Evolutionary conservation across 495 filamentous ascomycete species (phyloP).

Genomic region (Neurospora sp.): DNA sequence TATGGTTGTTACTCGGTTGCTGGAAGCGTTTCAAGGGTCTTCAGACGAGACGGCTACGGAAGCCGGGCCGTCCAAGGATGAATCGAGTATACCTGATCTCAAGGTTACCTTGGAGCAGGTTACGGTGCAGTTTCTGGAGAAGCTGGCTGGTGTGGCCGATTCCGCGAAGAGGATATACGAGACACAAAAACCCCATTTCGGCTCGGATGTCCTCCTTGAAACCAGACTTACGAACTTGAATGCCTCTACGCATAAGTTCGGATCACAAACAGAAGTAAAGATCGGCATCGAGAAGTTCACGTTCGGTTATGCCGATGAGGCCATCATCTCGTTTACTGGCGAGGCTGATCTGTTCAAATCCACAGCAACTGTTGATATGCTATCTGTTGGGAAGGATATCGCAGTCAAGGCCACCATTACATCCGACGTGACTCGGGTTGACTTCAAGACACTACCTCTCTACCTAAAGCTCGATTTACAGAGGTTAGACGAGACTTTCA

Average conservation of each 20-base stretch:
- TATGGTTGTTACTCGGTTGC: slow-evolving; percentile 47
- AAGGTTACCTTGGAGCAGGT: slow-evolving; percentile 44
- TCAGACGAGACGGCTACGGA: slow-evolving; percentile 13
- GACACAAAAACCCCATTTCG: slow-evolving; percentile 16
- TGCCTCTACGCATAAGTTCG: slow-evolving; percentile 23
- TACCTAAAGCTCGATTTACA: slow-evolving; percentile 69
- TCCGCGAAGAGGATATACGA: slow-evolving; percentile 28
- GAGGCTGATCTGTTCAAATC: slow-evolving; percentile 62
- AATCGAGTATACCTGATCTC: slow-evolving; percentile 28
- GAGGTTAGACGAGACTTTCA: slow-evolving; percentile 74
- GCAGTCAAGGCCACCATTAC: slow-evolving; percentile 48
- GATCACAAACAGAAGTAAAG: slow-evolving; percentile 27
- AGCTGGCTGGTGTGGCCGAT: slow-evolving; percentile 40
- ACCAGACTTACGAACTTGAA: slow-evolving; percentile 37
- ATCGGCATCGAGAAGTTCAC: slow-evolving; percentile 54
- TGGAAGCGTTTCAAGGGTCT: slow-evolving; percentile 31
- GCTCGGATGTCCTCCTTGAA: slow-evolving; percentile 40
- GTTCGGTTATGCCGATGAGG: slow-evolving; percentile 63
- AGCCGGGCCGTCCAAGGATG: slow-evolving; percentile 10
- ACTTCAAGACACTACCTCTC: slow-evolving; percentile 76
- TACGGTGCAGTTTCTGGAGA: slow-evolving; percentile 56
- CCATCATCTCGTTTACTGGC: slow-evolving; percentile 65
- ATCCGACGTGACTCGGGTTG: slow-evolving; percentile 42
- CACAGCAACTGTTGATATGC: slow-evolving; percentile 29
- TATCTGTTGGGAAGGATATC: slow-evolving; percentile 51